Evolutionary conservation across 2,329 filamentous ascomycete genomes (phyloP).

Genomic region (Penicillium sumatraense): DNA sequence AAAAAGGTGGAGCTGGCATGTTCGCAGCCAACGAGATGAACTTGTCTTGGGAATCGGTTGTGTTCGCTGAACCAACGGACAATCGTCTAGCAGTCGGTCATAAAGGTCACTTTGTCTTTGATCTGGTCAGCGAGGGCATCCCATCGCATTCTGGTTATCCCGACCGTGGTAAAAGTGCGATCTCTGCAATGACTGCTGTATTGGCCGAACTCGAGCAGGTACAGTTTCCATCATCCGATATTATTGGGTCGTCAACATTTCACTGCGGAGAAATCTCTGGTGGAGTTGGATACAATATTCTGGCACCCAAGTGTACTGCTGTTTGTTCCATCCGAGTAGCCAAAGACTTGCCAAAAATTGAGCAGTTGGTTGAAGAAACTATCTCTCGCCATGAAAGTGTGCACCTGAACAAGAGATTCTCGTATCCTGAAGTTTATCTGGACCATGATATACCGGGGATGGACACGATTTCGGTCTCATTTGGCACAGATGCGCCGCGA

Average conservation of each 20-base stretch:
- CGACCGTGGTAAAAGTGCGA: conserved; percentile 33
- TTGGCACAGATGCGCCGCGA: conserved; percentile 47
- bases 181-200: conserved; percentile 35
- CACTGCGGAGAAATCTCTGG: conserved; percentile 47
- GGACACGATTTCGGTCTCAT: conserved; percentile 42
- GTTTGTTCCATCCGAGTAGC: conserved; percentile 48
- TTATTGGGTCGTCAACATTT: conserved; percentile 47
- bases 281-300: conserved; percentile 46
- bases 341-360: conserved; percentile 39
- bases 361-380: conserved; percentile 36
- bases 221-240: conserved; percentile 39
- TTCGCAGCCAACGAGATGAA: conserved; percentile 52
- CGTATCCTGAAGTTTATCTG: conserved; percentile 44
- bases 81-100: conserved; percentile 55
- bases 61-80: conserved; percentile 61
- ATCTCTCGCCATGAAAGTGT: conserved; percentile 39
- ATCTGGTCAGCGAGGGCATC: conserved; percentile 35
- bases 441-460: conserved; percentile 47
- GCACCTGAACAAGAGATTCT: conserved; percentile 40
- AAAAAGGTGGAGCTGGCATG: conserved; percentile 62
- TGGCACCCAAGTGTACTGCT: conserved; percentile 44
- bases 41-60: conserved; percentile 52
- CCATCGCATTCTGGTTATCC: conserved; percentile 45
- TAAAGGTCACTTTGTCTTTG: conserved; percentile 51
- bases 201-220: conserved; percentile 37